Conservation (phyloP, 192 early-diverging fungal species). For the Coemansia sp. region DNA sequence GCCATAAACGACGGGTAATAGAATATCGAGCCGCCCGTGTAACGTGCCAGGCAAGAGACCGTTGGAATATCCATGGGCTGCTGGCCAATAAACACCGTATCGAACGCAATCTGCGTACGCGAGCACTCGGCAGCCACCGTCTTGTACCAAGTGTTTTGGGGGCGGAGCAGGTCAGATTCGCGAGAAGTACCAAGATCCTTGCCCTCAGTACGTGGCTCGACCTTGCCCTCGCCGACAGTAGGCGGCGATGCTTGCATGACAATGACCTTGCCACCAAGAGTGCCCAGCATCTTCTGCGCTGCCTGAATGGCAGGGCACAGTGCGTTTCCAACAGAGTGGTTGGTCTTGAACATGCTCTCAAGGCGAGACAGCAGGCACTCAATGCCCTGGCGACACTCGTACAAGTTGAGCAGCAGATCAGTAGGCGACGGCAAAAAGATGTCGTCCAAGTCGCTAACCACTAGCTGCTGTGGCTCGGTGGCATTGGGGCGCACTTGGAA, state of each 20-base stretch:
- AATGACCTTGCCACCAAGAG: constrained; percentile 90
- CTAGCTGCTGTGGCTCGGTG: constrained; percentile 91
- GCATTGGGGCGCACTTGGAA: constrained; percentile 76
- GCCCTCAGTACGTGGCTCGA: constrained; percentile 84
- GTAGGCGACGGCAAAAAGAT: constrained; percentile 85
- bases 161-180: constrained; percentile 81
- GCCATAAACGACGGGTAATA: constrained; percentile 92
- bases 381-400: constrained; percentile 75
- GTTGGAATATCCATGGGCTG: constrained; percentile 90
- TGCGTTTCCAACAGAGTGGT: constrained; percentile 75
- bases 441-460: constrained; percentile 90
- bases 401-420: constrained; percentile 87
- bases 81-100: constrained; percentile 83
- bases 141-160: constrained; percentile 91
- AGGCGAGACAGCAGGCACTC: constrained; percentile 74
- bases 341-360: constrained; percentile 82
- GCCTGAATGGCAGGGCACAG: constrained; percentile 83
- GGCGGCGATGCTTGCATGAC: constrained; percentile 81
- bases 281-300: constrained; percentile 77
- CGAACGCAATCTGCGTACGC: constrained; percentile 82
- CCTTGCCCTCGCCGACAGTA: constrained; percentile 73
- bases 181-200: constrained; percentile 89
- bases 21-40: constrained; percentile 87
- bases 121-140: constrained; percentile 89
- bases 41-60: constrained; percentile 61